phyloP scores from a whole-genome alignment of 2,329 filamentous ascomycete genomes.

The Curvularia hawaiiensis region DNA sequence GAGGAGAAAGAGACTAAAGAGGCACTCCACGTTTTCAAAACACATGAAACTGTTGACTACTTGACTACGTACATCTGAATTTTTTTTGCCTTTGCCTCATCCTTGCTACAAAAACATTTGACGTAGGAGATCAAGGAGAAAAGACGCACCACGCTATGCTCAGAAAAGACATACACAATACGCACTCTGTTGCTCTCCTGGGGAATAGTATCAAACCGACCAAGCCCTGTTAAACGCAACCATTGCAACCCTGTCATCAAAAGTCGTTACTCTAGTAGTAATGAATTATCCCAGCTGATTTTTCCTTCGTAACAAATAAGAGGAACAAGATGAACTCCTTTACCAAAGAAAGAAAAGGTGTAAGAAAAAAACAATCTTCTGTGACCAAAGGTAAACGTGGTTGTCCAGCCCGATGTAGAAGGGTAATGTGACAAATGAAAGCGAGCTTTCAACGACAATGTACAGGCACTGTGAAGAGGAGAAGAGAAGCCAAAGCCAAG shows the following conservation, averaged over 20 bases:
- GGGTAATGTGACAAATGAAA: constrained; percentile 2
- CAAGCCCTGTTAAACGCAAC: background rate
- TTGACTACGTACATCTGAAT: too few species aligned
- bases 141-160: background rate
- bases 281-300: background rate
- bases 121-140: background rate
- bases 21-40: too few species aligned
- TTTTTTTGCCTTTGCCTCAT: too few species aligned
- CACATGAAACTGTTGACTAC: too few species aligned
- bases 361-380: background rate
- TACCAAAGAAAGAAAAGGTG: background rate
- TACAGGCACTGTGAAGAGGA: background rate
- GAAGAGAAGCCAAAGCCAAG: constrained; percentile 4
- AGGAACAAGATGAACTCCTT: background rate
- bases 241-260: background rate
- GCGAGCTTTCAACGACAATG: background rate
- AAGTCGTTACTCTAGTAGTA: background rate
- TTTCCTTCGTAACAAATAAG: background rate
- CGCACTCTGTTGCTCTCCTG: background rate
- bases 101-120: too few species aligned
- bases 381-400: background rate
- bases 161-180: background rate
- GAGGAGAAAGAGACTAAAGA: too few species aligned
- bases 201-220: background rate
- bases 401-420: background rate